These are phyloP conservation scores for Spergularia azorica DNA, from an alignment of 179 eudicot genomes.

Conservation along the genomic window DNA sequence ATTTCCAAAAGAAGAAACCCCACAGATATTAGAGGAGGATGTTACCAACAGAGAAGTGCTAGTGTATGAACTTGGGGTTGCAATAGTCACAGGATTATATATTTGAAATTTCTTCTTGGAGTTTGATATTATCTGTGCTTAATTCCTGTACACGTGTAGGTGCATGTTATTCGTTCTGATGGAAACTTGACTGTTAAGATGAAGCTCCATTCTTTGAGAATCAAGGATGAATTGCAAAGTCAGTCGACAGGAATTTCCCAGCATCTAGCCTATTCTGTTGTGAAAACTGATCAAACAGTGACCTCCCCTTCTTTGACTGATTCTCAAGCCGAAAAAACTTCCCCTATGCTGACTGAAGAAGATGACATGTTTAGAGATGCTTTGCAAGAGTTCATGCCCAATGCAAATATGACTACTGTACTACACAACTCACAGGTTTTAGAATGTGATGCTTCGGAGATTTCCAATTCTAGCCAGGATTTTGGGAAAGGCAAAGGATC, in stretches of 20 bases:
- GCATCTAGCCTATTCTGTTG: conserved; percentile 80
- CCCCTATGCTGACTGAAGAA: conserved; percentile 50
- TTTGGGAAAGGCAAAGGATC: conserved; percentile 40
- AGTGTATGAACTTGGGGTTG: neutral
- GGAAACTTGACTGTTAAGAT: conserved; percentile 65
- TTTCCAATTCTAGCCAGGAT: conserved; percentile 43
- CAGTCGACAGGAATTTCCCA: conserved; percentile 45
- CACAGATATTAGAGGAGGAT: neutral
- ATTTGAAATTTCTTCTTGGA: neutral
- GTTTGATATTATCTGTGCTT: conserved; percentile 10
- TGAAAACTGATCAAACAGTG: conserved; percentile 42
- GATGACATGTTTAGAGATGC: conserved; percentile 85
- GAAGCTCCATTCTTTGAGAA: conserved; percentile 85
- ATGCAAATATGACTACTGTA: conserved; percentile 39
- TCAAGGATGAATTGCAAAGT: conserved; percentile 85
- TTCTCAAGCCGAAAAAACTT: conserved; percentile 40
- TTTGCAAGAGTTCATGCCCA: conserved; percentile 63
- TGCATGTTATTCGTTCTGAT: conserved; percentile 65
- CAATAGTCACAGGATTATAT: neutral
- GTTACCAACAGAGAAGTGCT: neutral
- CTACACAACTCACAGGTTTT: no score
- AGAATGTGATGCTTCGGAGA: conserved; percentile 19
- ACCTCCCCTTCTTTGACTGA: conserved; percentile 36
- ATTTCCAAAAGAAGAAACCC: neutral
- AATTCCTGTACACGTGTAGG: conserved; percentile 46